Evolutionary conservation across 495 filamentous ascomycete genomes (phyloP).

Genomic region (Tuber calosporum): DNA sequence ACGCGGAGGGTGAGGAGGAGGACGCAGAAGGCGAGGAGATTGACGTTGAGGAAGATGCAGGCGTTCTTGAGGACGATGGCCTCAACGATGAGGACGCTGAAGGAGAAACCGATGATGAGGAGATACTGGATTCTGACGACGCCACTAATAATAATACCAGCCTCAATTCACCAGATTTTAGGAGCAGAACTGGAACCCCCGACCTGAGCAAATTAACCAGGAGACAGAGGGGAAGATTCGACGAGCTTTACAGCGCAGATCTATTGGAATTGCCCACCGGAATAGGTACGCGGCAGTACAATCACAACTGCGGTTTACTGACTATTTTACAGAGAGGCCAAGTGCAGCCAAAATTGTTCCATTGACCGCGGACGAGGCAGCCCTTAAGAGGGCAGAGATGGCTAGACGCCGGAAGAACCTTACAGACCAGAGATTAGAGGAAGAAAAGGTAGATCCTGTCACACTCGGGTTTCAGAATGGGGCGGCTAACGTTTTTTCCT

Average conservation of each 20-base stretch:
- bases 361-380: constrained; percentile 89
- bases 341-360: constrained; percentile 35
- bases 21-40: constrained; percentile 50
- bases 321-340: constrained; percentile 26
- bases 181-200: constrained; percentile 48
- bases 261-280: constrained; percentile 78
- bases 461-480: neutral
- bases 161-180: constrained; percentile 30
- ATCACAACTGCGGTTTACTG: constrained; percentile 7
- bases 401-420: constrained; percentile 87
- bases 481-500: neutral
- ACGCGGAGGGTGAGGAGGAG: constrained; percentile 48
- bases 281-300: constrained; percentile 47
- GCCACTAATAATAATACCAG: constrained; percentile 53
- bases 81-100: constrained; percentile 56
- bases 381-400: constrained; percentile 94
- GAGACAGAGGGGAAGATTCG: constrained; percentile 67
- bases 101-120: constrained; percentile 52
- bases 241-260: constrained; percentile 62
- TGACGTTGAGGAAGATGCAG: constrained; percentile 42
- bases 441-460: constrained; percentile 70
- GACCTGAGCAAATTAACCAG: constrained; percentile 83
- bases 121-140: constrained; percentile 54
- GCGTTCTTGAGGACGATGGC: constrained; percentile 48
- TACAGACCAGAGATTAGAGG: constrained; percentile 96